Conservation (phyloP, 495 filamentous ascomycete genomes). For the Penicillium parvum region DNA sequence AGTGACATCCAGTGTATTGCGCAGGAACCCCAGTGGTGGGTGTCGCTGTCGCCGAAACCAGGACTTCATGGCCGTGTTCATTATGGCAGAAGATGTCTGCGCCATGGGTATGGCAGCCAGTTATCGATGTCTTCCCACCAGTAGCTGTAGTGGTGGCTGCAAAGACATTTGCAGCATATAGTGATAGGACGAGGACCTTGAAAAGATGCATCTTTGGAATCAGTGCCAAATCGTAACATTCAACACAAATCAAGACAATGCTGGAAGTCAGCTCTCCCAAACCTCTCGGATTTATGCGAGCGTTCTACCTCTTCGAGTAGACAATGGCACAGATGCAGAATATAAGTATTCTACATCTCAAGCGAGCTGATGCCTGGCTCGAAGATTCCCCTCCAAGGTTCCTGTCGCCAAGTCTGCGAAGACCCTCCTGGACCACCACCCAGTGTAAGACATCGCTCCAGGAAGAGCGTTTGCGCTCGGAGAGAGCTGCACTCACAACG, state of each 20-base stretch:
- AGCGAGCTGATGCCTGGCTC: not conserved
- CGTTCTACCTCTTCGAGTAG: too few species aligned
- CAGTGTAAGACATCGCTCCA: conserved; percentile 1
- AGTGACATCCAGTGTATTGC: conserved; percentile 50
- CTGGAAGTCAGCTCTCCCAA: too few species aligned
- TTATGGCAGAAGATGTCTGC: conserved; percentile 39
- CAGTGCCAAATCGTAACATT: not conserved
- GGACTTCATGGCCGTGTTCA: conserved; percentile 35
- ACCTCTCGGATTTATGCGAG: too few species aligned
- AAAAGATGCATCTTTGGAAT: conserved; percentile 8
- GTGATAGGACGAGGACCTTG: conserved; percentile 8
- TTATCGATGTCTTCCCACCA: conserved; percentile 27
- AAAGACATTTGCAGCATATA: conserved; percentile 7
- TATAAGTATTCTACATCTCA: not conserved
- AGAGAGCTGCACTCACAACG: not conserved
- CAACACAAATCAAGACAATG: not conserved
- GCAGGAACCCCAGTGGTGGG: conserved; percentile 41
- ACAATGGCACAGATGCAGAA: too few species aligned
- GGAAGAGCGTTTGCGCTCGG: conserved; percentile 1
- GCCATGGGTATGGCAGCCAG: conserved; percentile 38
- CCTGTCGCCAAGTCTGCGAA: conserved; percentile 12
- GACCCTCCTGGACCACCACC: conserved; percentile 3
- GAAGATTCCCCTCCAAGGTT: conserved; percentile 8
- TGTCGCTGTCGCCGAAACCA: conserved; percentile 36
- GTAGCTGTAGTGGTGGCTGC: conserved; percentile 19